Conservation (phyloP, 2,329 filamentous ascomycete species). For the Hymenoscyphus scutula region DNA sequence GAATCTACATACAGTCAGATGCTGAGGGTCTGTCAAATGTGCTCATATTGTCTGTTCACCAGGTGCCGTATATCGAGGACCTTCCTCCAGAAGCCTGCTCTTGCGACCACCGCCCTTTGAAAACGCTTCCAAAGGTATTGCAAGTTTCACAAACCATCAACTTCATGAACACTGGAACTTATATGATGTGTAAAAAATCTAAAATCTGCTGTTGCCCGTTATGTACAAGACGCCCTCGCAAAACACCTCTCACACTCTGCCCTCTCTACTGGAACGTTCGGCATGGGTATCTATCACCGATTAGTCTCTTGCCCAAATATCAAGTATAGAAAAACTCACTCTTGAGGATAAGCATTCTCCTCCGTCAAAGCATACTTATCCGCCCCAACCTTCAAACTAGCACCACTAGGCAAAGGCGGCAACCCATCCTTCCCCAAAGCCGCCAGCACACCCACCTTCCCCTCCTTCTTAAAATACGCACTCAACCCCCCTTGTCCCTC, state of each 20-base stretch:
- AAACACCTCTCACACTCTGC: constrained; percentile 11
- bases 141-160: no score
- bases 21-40: no score
- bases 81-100: no score
- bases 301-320: constrained; percentile 32
- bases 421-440: constrained; percentile 75
- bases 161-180: background rate
- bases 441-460: constrained; percentile 48
- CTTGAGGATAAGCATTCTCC: constrained; percentile 68
- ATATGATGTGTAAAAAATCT: background rate
- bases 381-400: constrained; percentile 51
- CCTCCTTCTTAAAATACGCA: constrained; percentile 67
- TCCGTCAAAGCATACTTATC: constrained; percentile 64
- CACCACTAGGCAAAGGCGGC: constrained; percentile 78
- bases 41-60: no score
- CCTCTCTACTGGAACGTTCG: constrained; percentile 55
- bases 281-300: constrained; percentile 57
- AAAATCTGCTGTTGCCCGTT: background rate
- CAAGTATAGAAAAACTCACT: constrained; percentile 50
- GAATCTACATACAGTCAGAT: no score
- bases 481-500: constrained; percentile 73
- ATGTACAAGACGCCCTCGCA: constrained; percentile 13
- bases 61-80: no score
- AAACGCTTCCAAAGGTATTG: no score
- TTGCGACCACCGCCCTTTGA: no score